Percentiles rank a stretch among this genome's conserved stretches.
Conservation (phyloP, 2,329 filamentous ascomycete species). For the Endocalyx cinctus region DNA sequence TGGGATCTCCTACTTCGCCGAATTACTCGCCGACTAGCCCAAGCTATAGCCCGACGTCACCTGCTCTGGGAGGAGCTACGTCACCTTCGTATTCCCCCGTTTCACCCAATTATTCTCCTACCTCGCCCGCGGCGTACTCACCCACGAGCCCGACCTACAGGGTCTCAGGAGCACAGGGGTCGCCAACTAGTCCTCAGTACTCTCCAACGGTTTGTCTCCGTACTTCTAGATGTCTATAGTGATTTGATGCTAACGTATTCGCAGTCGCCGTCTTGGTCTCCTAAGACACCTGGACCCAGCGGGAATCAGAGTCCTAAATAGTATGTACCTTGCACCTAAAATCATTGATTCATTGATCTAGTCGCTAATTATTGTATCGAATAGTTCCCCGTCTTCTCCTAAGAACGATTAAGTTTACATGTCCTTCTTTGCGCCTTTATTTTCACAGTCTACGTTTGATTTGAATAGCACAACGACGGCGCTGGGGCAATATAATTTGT, state of each 20-base stretch:
- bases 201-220: conserved; percentile 53
- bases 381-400: conserved; percentile 29
- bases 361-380: too few species aligned
- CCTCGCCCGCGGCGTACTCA: conserved; percentile 61
- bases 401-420: conserved; percentile 20
- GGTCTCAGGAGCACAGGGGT: conserved; percentile 49
- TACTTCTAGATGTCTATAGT: not conserved
- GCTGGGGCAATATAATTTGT: conserved; percentile 13
- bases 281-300: conserved; percentile 38
- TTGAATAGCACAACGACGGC: conserved; percentile 23
- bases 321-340: conserved; percentile 26
- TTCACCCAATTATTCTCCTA: conserved; percentile 75
- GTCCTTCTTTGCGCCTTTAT: conserved; percentile 1
- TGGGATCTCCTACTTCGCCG: conserved; percentile 71
- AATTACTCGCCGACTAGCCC: conserved; percentile 68
- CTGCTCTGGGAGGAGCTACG: conserved; percentile 45
- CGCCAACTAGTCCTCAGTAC: conserved; percentile 66
- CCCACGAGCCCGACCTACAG: conserved; percentile 60
- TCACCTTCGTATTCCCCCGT: conserved; percentile 64
- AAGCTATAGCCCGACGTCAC: conserved; percentile 67
- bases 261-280: conserved; percentile 42
- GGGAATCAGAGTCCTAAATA: conserved; percentile 36
- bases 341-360: too few species aligned
- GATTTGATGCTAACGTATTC: conserved; percentile 22
- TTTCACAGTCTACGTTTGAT: conserved; percentile 6